Percentiles rank a stretch among this genome's conserved stretches.
phyloP scores from a whole-genome alignment of 2,329 filamentous ascomycete genomes.

The Aspergillus tubingensis region DNA sequence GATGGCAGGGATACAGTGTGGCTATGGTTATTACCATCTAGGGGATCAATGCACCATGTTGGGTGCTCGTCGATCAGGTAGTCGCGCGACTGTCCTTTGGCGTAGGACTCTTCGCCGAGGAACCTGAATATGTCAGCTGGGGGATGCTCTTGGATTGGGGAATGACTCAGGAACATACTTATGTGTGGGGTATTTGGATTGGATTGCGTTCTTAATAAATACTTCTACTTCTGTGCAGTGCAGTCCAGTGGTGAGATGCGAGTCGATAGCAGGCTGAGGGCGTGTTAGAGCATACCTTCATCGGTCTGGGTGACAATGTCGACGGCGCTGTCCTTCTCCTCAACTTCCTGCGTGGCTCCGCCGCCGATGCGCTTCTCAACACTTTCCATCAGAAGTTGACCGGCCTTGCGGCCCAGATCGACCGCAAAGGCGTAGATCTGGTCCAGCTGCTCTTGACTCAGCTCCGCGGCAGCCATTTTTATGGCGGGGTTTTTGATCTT shows the following conservation, averaged over 20 bases:
- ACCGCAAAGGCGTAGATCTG: slow-evolving; percentile 71
- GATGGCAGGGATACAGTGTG: neutral
- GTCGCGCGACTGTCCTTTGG: slow-evolving; percentile 64
- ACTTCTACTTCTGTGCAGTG: slow-evolving; percentile 63
- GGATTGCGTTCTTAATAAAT: slow-evolving; percentile 65
- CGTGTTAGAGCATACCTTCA: slow-evolving; percentile 54
- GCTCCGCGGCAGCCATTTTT: slow-evolving; percentile 23
- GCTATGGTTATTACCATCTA: slow-evolving; percentile 57
- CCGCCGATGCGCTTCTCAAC: slow-evolving; percentile 58
- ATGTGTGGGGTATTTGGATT: slow-evolving; percentile 64
- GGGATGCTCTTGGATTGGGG: neutral
- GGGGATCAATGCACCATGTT: slow-evolving; percentile 76
- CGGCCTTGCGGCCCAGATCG: slow-evolving; percentile 69
- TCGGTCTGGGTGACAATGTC: slow-evolving; percentile 79
- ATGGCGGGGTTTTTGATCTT: too few relatives aligned
- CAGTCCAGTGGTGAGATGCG: neutral
- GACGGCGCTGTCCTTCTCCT: slow-evolving; percentile 73
- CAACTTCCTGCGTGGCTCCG: slow-evolving; percentile 43
- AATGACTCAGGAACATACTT: slow-evolving; percentile 51
- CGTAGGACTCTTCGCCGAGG: slow-evolving; percentile 76
- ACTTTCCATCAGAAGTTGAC: slow-evolving; percentile 65
- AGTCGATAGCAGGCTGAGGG: neutral
- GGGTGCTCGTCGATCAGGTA: slow-evolving; percentile 67
- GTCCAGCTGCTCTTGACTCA: slow-evolving; percentile 53
- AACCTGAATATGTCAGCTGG: slow-evolving; percentile 55